Conservation (phyloP, 306 rosid species). For the Quercus gilva region DNA sequence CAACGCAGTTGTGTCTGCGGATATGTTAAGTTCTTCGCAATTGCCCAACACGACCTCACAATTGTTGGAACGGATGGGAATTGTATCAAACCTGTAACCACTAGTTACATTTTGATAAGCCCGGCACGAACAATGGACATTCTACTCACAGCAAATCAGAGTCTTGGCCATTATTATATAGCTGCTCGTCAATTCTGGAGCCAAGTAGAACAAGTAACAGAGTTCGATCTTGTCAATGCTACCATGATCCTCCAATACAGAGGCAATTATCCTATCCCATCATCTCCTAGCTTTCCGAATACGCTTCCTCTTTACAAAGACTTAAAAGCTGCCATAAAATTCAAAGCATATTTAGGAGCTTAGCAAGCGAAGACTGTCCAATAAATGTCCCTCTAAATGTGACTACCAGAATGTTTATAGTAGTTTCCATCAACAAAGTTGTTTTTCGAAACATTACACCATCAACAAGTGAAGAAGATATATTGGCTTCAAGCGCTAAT, state of each 20-base stretch:
- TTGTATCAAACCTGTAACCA: conserved; percentile 35
- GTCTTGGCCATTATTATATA: conserved; percentile 40
- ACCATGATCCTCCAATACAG: conserved; percentile 43
- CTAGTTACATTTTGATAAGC: conserved; percentile 35
- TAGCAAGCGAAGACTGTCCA: conserved; percentile 24
- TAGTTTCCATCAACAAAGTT: conserved; percentile 33
- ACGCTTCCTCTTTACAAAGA: conserved; percentile 29
- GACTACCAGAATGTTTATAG: conserved; percentile 18
- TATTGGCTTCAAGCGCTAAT: conserved; percentile 36
- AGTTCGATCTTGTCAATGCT: conserved; percentile 29
- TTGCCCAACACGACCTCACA: conserved; percentile 41
- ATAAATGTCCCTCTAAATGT: conserved; percentile 33
- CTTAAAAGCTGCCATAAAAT: conserved; percentile 23
- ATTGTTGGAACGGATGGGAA: conserved; percentile 38
- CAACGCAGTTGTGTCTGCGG: conserved; percentile 31
- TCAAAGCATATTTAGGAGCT: conserved; percentile 25
- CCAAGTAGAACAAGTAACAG: neutral
- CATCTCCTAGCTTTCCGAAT: conserved; percentile 16
- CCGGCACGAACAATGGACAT: conserved; percentile 51
- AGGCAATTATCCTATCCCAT: conserved; percentile 1
- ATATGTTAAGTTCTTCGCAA: conserved; percentile 40
- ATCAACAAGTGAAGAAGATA: conserved; percentile 29
- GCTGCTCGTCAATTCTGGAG: conserved; percentile 32
- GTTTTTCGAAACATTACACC: conserved; percentile 16
- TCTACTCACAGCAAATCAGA: conserved; percentile 36